Base-by-base conservation (phyloP, 768 basidiomycete genomes). In the Boletus eberwhitei region DNA sequence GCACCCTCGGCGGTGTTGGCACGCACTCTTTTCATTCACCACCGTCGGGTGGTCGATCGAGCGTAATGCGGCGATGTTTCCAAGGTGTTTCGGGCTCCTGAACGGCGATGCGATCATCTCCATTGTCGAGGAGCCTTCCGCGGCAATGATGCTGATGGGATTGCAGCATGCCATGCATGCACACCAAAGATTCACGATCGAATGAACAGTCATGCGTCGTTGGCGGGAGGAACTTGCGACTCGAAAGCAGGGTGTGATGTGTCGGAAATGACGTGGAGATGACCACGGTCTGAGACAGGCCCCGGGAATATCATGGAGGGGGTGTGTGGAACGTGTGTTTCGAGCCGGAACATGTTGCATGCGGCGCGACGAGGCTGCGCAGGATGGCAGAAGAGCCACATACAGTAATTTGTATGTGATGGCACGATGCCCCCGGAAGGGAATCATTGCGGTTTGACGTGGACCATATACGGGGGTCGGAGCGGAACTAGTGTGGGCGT, bases 291-390 rank as follows among this genome's bases (percentile, higher is more conserved):
- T 38, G 47, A 29, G 24, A 34, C 59, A 58, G 54, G 48, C 26
- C 49, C 53, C 47, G 47, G 53, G 54, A 40, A 29, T 26, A 41
- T 58, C 31, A 53, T 55, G 56, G 47, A 50, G 26, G 53, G 40
- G 51, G 63, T 54, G 64, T 45, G 49, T 65, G 55, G 59, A 54
- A 52, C 53, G 54, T 52, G 64, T 53, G 65, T 64, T 61, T 65
- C 64, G 65, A 65, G 62, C 56, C 65, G 64, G 64, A 64, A 52
- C 64, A 58, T 67, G 65, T 42, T 55, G 50, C 54, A 64, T 60
- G 64, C 47, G 41, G 64, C 54, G 52, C 44, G 36, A 55, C 35
- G 57, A 61, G 64, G 64, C 64, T 61, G 59, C 54, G 65, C 52
- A 61, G 55, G 29, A 40, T 36, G 37, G 37, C 26, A 57, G 53